Conservation (phyloP, 257 asterid species). For the Lavandula angustifolia region DNA sequence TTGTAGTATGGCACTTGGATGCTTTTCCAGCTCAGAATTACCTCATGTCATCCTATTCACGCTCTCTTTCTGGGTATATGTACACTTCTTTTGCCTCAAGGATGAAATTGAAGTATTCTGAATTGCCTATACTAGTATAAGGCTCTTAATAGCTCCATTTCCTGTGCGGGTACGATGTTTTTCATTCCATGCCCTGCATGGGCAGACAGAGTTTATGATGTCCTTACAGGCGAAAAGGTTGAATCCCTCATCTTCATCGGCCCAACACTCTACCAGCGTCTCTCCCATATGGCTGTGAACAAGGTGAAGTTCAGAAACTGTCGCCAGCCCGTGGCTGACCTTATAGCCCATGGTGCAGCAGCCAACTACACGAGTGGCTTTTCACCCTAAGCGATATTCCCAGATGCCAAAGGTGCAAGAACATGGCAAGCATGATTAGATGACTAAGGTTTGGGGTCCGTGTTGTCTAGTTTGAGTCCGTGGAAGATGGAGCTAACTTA, state of each 20-base stretch:
- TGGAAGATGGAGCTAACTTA: constrained; percentile 86
- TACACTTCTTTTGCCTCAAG: too few species aligned
- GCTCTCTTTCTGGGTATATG: too few species aligned
- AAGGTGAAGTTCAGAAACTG: constrained; percentile 86
- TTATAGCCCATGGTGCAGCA: constrained; percentile 82
- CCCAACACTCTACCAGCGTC: constrained; percentile 92
- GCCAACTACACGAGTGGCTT: constrained; percentile 84
- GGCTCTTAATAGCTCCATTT: too few species aligned
- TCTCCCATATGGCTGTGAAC: constrained; percentile 93
- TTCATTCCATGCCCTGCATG: constrained; percentile 86
- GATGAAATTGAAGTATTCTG: too few species aligned
- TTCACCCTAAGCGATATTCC: constrained; percentile 96
- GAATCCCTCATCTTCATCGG: constrained; percentile 76
- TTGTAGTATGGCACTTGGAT: too few species aligned
- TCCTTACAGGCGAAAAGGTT: constrained; percentile 75
- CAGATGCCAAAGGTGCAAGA: constrained; percentile 70
- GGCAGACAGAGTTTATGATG: constrained; percentile 85
- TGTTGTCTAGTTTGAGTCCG: constrained; percentile 79
- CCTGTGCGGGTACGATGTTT: constrained; percentile 63
- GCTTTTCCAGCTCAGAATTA: too few species aligned
- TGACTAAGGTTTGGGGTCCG: constrained; percentile 72
- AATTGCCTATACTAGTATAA: too few species aligned
- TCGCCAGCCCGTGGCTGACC: constrained; percentile 92
- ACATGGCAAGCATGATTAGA: constrained; percentile 75
- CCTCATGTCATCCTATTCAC: too few species aligned